Evolutionary conservation across 2,329 filamentous ascomycete species (phyloP).

Genomic region (Penicillium vulpinum): DNA sequence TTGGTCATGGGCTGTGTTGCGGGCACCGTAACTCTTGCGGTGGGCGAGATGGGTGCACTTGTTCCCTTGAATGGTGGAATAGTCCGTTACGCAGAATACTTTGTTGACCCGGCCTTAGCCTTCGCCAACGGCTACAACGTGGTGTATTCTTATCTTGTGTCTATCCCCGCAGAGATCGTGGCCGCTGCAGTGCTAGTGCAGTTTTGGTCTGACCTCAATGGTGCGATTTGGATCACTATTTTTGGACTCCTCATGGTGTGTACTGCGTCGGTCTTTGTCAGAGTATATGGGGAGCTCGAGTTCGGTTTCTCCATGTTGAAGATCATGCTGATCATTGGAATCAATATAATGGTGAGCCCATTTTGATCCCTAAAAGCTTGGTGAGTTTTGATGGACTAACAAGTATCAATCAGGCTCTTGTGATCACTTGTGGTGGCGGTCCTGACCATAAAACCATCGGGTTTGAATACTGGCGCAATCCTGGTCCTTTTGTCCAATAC

Average conservation of each 20-base stretch:
- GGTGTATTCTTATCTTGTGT: neutral
- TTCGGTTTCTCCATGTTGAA: constrained; percentile 9
- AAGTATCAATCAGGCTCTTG: neutral
- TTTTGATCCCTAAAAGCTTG: neutral
- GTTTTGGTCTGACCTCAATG: constrained; percentile 1
- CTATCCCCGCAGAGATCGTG: constrained; percentile 6
- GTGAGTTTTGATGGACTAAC: neutral
- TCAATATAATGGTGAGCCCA: constrained; percentile 1
- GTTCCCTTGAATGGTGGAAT: constrained; percentile 11
- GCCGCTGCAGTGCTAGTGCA: constrained; percentile 2
- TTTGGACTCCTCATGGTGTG: constrained; percentile 5
- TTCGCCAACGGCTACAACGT: constrained; percentile 13
- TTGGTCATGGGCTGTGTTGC: constrained; percentile 12
- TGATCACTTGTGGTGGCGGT: constrained; percentile 9
- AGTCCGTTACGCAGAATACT: constrained; percentile 8
- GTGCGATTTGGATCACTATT: constrained; percentile 1
- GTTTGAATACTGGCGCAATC: constrained; percentile 12
- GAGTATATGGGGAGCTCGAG: neutral
- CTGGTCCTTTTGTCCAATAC: constrained; percentile 9
- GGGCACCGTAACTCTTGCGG: constrained; percentile 6
- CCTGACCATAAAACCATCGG: constrained; percentile 11
- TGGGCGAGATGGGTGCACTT: constrained; percentile 8
- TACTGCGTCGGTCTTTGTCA: neutral
- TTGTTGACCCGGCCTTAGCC: constrained; percentile 12
- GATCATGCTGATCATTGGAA: constrained; percentile 12